A percentile compares a stretch with the other conserved stretches of the same genome.
Conservation (phyloP, 108 stramenopile species). For the Phaeodactylum tricornutum region DNA sequence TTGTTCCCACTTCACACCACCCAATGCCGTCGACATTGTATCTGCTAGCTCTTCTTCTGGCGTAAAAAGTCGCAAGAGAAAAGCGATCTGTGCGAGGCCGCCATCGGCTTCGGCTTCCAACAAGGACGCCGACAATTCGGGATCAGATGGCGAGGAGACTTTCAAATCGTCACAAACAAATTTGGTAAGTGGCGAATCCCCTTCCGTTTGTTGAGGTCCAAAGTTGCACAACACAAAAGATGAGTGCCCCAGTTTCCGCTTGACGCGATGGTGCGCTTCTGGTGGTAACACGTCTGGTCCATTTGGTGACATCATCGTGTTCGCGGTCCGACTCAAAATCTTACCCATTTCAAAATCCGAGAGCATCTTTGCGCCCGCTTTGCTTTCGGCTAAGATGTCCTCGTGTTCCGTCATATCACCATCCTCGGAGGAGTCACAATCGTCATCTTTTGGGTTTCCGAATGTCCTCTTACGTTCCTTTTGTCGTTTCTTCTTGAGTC, state of each 20-base stretch:
- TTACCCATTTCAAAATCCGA: slow-evolving; percentile 42
- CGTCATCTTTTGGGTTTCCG: slow-evolving; percentile 23
- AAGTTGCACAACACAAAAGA: slow-evolving; percentile 63
- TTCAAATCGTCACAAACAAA: slow-evolving; percentile 46
- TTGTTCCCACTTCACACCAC: slow-evolving; percentile 41
- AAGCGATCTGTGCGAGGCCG: slow-evolving; percentile 62
- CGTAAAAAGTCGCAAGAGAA: slow-evolving; percentile 54
- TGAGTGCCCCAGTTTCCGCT: slow-evolving; percentile 38
- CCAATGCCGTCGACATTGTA: slow-evolving; percentile 41
- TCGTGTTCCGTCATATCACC: slow-evolving; percentile 31
- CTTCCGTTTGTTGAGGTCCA: slow-evolving; percentile 26
- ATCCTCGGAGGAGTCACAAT: slow-evolving; percentile 30
- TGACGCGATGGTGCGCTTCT: too few species aligned
- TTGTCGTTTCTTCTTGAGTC: slow-evolving; percentile 67
- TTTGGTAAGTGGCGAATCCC: slow-evolving; percentile 35
- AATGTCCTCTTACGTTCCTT: slow-evolving; percentile 50
- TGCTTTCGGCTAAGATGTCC: slow-evolving; percentile 14
- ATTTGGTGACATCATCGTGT: slow-evolving; percentile 1
- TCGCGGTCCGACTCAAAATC: slow-evolving; percentile 8
- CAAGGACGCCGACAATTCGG: slow-evolving; percentile 35
- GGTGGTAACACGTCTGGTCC: slow-evolving; percentile 1
- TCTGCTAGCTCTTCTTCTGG: slow-evolving; percentile 65
- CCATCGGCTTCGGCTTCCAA: slow-evolving; percentile 31
- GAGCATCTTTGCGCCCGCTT: slow-evolving; percentile 8
- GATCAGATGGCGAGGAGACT: slow-evolving; percentile 21